A percentile compares a stretch with the other conserved stretches of the same genome.
Conservation (phyloP, 208 protist genomes). For the Acanthamoeba sp. region DNA sequence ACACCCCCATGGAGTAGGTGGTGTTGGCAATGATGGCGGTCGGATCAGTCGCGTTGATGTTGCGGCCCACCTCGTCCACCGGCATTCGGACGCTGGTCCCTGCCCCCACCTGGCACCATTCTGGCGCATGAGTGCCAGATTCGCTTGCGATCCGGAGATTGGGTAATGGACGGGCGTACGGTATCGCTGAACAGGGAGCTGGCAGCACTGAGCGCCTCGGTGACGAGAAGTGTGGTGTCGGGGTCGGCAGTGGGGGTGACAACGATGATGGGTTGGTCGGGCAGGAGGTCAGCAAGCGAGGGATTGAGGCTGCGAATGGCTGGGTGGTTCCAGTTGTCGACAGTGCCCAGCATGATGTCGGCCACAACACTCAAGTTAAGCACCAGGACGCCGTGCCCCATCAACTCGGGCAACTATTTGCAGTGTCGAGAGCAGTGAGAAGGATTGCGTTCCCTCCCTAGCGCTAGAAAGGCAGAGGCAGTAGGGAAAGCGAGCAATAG, state of each 20-base stretch:
- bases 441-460: too few species aligned
- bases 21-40: not conserved
- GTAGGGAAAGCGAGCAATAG: too few species aligned
- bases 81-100: not conserved
- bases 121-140: not conserved
- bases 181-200: not conserved
- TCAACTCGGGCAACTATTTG: not conserved
- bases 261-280: not conserved
- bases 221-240: not conserved
- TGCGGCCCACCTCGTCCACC: not conserved
- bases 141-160: not conserved
- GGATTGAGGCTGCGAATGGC: conserved; percentile 22
- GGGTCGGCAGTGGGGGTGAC: not conserved
- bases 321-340: not conserved
- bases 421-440: too few species aligned
- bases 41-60: not conserved
- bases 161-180: not conserved
- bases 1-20: conserved; percentile 13
- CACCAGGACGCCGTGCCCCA: not conserved
- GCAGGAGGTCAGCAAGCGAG: not conserved
- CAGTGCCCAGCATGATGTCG: conserved; percentile 44
- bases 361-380: not conserved
- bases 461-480: too few species aligned
- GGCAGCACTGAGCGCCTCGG: not conserved
- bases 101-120: not conserved